Base-by-base conservation (phyloP, 1,139 yeast species). In the Scheffersomyces quercinus region DNA sequence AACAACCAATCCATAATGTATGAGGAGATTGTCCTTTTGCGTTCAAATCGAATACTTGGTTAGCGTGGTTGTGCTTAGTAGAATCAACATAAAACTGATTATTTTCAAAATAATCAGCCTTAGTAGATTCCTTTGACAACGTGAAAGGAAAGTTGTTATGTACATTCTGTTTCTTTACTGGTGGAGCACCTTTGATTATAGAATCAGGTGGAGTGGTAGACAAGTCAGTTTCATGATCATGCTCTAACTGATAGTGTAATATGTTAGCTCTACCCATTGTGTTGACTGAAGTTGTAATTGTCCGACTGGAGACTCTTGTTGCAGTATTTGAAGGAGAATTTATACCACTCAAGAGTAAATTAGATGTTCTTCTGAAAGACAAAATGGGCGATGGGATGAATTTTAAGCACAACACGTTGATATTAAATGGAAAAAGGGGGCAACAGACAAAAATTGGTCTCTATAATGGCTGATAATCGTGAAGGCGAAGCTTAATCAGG, bases 1-100 rank as follows among this genome's bases (percentile, higher is more conserved):
- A 83, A 65, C 99, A 93, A 3, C 98, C 97, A 49, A 93, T 86
- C 95, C 97, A 91, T 44, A 93, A 71, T 9, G 97, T 89, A 64
- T 90, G 96, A 14, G 99, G 99, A 13, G 82, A 67, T 67, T 93
- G 99, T 42, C 98, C 98, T 60, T 81, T 74, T 1, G 83, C 93
- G 57, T 90, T 88, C 44, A 79, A 60, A 39, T 81, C 82, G 60
- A 90, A 82, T 12, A 90, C 70, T 48, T 68, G 62, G 32, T 75
- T 72, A 2, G 95, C 89, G 56, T 85, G 80, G 43, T 76, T 73
- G 33, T 72, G 70, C 44, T 79, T 77, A 49, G 85, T 73, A 35
- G 79, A 70, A 47, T 81, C 81, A 24, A 88, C 88, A 77, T 83
- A 88, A 44, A 71, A 73, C 53, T 70, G 74, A 70, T 93, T 93